Conservation (phyloP, 169 alveolate species). For the Eimeria tenella region DNA sequence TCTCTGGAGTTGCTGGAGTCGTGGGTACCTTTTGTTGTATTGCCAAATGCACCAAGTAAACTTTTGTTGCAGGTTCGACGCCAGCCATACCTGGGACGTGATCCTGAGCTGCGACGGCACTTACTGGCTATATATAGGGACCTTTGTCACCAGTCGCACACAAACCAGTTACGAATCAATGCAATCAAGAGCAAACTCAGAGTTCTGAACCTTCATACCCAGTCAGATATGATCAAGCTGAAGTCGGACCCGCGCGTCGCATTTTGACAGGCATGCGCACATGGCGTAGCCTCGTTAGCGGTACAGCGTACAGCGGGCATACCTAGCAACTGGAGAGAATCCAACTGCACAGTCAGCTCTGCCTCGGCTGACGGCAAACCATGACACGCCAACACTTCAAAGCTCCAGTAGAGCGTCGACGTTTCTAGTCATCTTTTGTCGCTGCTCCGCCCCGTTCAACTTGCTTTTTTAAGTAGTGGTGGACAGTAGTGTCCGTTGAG, state of each 20-base stretch:
- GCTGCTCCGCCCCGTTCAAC: no score
- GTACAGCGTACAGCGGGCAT: no score
- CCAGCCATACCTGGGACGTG: constrained; percentile 60
- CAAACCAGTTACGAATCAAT: constrained; percentile 62
- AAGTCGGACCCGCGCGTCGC: constrained; percentile 76
- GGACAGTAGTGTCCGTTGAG: no score
- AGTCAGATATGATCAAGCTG: constrained; percentile 73
- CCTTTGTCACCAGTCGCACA: constrained; percentile 67
- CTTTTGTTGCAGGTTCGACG: constrained; percentile 63
- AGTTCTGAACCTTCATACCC: constrained; percentile 65
- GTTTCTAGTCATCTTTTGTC: no score
- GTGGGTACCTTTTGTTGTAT: not conserved
- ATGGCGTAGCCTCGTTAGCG: no score
- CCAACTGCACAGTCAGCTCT: no score
- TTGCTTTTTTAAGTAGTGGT: no score
- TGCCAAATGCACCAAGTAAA: not conserved
- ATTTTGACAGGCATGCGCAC: not conserved
- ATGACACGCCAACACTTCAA: no score
- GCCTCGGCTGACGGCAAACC: no score
- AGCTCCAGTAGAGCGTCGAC: no score
- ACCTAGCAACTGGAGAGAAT: no score
- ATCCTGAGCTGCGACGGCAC: constrained; percentile 72
- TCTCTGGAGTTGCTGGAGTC: not conserved
- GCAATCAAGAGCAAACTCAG: constrained; percentile 73
- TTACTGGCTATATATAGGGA: constrained; percentile 41